Evolutionary conservation across 306 rosid species (phyloP).

Genomic region (Begonia masoniana): DNA sequence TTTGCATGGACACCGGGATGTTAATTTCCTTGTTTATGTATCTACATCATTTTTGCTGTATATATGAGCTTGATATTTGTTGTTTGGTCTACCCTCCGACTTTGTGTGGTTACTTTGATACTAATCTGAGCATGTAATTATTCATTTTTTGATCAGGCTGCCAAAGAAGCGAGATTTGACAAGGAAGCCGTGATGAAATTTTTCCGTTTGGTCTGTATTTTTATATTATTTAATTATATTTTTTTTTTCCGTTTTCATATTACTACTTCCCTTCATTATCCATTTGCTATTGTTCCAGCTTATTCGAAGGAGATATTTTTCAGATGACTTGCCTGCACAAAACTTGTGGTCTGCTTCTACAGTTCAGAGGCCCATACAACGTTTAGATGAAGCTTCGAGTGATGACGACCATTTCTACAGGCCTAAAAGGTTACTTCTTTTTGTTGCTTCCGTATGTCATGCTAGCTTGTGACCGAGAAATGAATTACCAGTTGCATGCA

Average conservation of each 20-base stretch:
- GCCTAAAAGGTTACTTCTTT: conserved; percentile 33
- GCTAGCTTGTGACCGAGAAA: background rate
- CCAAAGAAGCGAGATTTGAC: conserved; percentile 89
- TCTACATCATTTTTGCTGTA: background rate
- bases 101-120: too few relatives aligned
- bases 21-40: too few relatives aligned
- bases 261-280: too few relatives aligned
- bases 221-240: background rate
- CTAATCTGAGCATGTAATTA: background rate
- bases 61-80: background rate
- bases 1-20: too few relatives aligned
- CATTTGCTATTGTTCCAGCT: conserved; percentile 28
- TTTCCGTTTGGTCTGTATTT: conserved; percentile 62
- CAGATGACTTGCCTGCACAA: conserved; percentile 60
- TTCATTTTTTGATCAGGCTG: conserved; percentile 53
- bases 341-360: conserved; percentile 64
- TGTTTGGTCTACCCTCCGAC: background rate
- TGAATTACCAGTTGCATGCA: too few relatives aligned
- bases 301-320: conserved; percentile 83
- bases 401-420: conserved; percentile 54
- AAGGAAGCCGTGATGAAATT: conserved; percentile 86
- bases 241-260: too few relatives aligned
- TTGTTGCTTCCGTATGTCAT: background rate
- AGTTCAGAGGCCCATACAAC: conserved; percentile 39
- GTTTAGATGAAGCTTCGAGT: conserved; percentile 52